phyloP scores from a whole-genome alignment of 257 asterid genomes.

The Penstemon newberryi region DNA sequence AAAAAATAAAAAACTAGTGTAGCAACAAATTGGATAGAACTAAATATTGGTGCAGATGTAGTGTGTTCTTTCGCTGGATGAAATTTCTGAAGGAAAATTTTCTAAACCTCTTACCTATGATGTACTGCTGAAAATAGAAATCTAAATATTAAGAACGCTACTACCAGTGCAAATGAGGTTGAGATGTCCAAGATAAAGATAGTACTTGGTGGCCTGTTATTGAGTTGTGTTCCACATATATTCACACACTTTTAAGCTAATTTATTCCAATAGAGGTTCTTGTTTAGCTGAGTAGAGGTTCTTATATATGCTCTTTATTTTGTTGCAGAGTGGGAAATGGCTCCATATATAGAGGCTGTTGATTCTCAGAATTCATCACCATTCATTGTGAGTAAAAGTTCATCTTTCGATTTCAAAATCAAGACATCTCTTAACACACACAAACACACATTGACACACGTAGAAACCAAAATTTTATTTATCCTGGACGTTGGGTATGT shows the following conservation, averaged over 20 bases:
- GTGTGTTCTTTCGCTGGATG: too few species aligned
- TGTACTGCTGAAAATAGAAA: not conserved
- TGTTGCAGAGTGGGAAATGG: constrained; percentile 83
- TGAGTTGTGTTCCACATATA: not conserved
- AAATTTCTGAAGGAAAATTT: not conserved
- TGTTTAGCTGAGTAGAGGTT: constrained; percentile 17
- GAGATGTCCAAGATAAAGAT: not conserved
- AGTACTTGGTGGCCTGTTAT: constrained; percentile 5
- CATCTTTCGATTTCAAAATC: constrained; percentile 8
- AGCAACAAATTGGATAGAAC: not conserved
- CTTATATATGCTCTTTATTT: constrained; percentile 25
- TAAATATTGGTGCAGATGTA: too few species aligned
- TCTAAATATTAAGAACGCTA: constrained; percentile 9
- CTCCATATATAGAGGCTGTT: constrained; percentile 94
- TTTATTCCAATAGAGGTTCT: constrained; percentile 12
- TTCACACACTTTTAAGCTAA: not conserved
- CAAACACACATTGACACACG: not conserved
- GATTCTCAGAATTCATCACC: constrained; percentile 77
- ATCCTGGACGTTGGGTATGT: constrained; percentile 18
- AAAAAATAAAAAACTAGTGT: too few species aligned
- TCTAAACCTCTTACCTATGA: not conserved
- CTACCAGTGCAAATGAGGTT: constrained; percentile 10
- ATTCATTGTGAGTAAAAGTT: constrained; percentile 49
- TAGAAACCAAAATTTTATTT: not conserved
- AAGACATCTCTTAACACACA: constrained; percentile 10